Percentiles rank a stretch among this genome's conserved stretches.
Conservation (phyloP, 2,329 filamentous ascomycete genomes). For the Penicillium sp. region DNA sequence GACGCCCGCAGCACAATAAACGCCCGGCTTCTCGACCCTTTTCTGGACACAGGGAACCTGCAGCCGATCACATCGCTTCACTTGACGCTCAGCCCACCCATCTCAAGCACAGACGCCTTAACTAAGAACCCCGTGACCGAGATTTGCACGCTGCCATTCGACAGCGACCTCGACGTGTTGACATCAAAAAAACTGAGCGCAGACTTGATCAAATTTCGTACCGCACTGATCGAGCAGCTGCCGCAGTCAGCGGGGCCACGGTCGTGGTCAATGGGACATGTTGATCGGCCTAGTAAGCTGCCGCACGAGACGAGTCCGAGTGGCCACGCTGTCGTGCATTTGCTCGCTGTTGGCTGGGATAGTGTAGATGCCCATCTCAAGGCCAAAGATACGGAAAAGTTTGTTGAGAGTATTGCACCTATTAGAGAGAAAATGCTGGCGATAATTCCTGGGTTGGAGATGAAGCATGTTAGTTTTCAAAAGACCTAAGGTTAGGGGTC, state of each 20-base stretch:
- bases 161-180: conserved; percentile 30
- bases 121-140: conserved; percentile 51
- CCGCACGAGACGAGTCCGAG: conserved; percentile 39
- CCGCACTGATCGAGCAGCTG: conserved; percentile 32
- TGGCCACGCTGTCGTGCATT: conserved; percentile 44
- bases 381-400: conserved; percentile 48
- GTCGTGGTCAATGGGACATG: conserved; percentile 38
- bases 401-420: conserved; percentile 42
- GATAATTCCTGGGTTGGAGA: conserved; percentile 42
- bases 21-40: conserved; percentile 21
- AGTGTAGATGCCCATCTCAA: conserved; percentile 51
- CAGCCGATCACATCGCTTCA: conserved; percentile 27
- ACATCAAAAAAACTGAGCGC: conserved; percentile 31
- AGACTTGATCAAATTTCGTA: conserved; percentile 42
- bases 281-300: conserved; percentile 36
- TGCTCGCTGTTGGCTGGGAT: conserved; percentile 53
- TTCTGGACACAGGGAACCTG: conserved; percentile 23
- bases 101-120: conserved; percentile 27
- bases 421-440: conserved; percentile 44
- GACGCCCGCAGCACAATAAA: conserved; percentile 30
- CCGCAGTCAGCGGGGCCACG: conserved; percentile 28
- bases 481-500: conserved; percentile 21
- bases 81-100: conserved; percentile 33
- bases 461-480: conserved; percentile 48
- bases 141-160: conserved; percentile 47